These are phyloP conservation scores for Cyclotella kingstonii DNA, from an alignment of 108 stramenopile species.

Conservation along the genomic window DNA sequence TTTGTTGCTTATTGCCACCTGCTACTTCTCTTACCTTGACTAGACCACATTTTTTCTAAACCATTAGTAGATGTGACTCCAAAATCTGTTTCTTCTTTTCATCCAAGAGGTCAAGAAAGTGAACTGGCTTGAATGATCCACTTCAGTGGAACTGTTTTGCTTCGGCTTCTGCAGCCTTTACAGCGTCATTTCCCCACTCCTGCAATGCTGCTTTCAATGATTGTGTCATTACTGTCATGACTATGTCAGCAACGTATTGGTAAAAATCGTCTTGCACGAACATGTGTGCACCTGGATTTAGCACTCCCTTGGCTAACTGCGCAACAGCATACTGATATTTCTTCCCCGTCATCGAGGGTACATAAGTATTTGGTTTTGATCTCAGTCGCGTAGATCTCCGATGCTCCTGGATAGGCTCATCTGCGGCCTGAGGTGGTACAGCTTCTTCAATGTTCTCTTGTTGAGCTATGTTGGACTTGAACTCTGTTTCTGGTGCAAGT, in stretches of 20 bases:
- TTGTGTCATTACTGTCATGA: not conserved
- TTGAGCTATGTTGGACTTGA: too few relatives aligned
- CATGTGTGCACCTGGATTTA: too few relatives aligned
- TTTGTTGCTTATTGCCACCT: constrained; percentile 1
- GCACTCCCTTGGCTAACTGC: not conserved
- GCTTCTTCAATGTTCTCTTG: too few relatives aligned
- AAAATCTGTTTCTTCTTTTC: not conserved
- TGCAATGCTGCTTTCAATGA: not conserved
- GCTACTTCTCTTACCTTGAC: not conserved
- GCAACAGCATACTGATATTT: not conserved
- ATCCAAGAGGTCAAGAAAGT: not conserved
- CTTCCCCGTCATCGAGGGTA: constrained; percentile 2
- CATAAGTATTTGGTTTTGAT: not conserved
- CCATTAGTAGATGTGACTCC: not conserved
- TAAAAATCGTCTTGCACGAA: too few relatives aligned
- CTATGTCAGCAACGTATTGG: not conserved
- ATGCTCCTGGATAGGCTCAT: too few relatives aligned
- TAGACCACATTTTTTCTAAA: not conserved
- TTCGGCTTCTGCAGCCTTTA: not conserved
- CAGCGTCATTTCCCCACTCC: not conserved
- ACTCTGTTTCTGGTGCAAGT: too few relatives aligned
- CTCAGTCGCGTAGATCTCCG: not conserved
- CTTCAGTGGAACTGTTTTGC: constrained; percentile 4
- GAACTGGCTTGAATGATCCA: not conserved
- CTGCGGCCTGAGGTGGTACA: too few relatives aligned